These are phyloP conservation scores for Epichloe scottii DNA, from an alignment of 2,329 filamentous ascomycete species.

Conservation along the genomic window DNA sequence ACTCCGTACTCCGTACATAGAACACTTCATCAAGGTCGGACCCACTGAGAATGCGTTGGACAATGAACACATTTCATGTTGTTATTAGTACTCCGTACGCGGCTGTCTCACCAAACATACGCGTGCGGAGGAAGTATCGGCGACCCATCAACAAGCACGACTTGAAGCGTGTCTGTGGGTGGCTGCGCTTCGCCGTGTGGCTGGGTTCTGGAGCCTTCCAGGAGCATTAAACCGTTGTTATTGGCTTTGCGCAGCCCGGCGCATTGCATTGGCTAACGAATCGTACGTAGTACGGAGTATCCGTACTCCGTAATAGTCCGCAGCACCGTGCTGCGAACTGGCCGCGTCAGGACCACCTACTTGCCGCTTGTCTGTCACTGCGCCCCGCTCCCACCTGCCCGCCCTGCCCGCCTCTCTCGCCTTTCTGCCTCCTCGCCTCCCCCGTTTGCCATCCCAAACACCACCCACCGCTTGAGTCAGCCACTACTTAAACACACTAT, in stretches of 20 bases:
- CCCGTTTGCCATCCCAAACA: constrained; percentile 8
- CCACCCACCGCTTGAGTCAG: background rate
- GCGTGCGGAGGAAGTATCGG: constrained; percentile 1
- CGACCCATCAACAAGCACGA: background rate
- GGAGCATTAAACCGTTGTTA: constrained; percentile 8
- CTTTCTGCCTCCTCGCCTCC: constrained; percentile 12
- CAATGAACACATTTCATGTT: constrained; percentile 4
- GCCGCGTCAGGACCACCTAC: background rate
- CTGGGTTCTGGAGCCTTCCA: constrained; percentile 28
- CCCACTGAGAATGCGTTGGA: constrained; percentile 8
- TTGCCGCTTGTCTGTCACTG: constrained; percentile 15
- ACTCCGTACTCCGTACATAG: too few species aligned
- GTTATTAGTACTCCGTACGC: constrained; percentile 8
- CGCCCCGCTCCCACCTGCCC: constrained; percentile 10
- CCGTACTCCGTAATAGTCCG: too few species aligned
- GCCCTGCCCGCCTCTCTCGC: background rate
- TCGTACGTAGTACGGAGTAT: too few species aligned
- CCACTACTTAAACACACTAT: constrained; percentile 21
- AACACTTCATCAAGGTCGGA: constrained; percentile 2
- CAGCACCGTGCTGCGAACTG: too few species aligned
- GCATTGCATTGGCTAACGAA: constrained; percentile 14
- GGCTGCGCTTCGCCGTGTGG: background rate
- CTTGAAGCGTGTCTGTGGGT: too few species aligned
- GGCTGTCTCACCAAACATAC: background rate
- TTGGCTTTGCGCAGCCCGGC: background rate